Conservation (phyloP, 805 yeast genomes). For the Wickerhamomyces queroliae region DNA sequence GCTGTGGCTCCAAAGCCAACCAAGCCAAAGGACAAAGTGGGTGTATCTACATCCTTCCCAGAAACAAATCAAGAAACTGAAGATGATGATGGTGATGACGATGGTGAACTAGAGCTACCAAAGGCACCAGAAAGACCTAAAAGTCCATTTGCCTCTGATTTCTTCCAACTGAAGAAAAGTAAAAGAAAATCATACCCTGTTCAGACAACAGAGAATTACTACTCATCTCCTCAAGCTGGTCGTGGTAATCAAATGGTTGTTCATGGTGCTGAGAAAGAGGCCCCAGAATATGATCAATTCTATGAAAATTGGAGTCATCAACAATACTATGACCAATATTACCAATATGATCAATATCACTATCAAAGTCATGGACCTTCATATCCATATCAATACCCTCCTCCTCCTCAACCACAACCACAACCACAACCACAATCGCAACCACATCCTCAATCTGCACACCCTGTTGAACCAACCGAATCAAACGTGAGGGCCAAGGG, state of each 20-base stretch:
- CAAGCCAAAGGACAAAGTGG: no score
- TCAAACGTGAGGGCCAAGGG: no score
- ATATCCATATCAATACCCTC: not conserved
- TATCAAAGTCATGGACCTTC: not conserved
- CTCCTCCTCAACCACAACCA: not conserved
- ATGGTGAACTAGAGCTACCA: no score
- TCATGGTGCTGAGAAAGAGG: not conserved
- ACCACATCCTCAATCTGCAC: not conserved
- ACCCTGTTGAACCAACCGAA: not conserved
- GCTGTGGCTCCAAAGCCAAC: not conserved
- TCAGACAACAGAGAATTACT: not conserved
- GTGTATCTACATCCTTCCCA: no score
- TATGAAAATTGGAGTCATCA: not conserved
- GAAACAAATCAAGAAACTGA: no score
- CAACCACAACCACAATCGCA: not conserved
- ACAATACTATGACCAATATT: not conserved
- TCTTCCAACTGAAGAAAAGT: slow-evolving; percentile 3
- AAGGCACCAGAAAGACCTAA: not conserved
- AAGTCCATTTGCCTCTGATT: not conserved
- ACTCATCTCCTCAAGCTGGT: not conserved
- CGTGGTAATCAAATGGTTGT: not conserved
- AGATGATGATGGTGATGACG: no score
- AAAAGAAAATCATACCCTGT: not conserved
- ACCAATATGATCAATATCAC: not conserved
- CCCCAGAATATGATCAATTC: not conserved